phyloP scores from a whole-genome alignment of 306 rosid genomes.

The Cicer bijugum region DNA sequence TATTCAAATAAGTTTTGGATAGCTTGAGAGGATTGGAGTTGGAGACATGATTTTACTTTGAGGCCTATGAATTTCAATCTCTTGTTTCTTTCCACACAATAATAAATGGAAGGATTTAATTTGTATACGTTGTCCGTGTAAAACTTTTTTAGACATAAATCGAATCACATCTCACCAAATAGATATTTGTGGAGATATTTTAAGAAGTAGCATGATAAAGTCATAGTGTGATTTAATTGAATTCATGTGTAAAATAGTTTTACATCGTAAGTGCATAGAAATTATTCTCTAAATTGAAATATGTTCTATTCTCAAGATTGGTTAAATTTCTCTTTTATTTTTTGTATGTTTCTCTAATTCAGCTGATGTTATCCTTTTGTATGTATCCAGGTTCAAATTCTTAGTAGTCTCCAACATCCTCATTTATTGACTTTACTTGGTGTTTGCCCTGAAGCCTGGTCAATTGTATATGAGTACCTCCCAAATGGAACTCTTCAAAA shows the following conservation, averaged over 20 bases:
- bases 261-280: too few relatives aligned
- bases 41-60: constrained; percentile 9
- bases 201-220: too few relatives aligned
- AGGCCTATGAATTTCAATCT: constrained; percentile 10
- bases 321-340: not conserved
- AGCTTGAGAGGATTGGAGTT: constrained; percentile 12
- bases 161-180: too few relatives aligned
- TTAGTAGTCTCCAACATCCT: constrained; percentile 82
- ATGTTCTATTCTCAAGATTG: not conserved
- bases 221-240: too few relatives aligned
- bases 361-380: constrained; percentile 42
- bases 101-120: not conserved
- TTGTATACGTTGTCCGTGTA: too few relatives aligned
- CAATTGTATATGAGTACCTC: constrained; percentile 77
- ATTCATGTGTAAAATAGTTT: too few relatives aligned
- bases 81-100: not conserved
- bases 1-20: constrained; percentile 14
- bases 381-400: constrained; percentile 75
- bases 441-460: constrained; percentile 82
- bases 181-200: too few relatives aligned
- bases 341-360: constrained; percentile 30
- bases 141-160: too few relatives aligned
- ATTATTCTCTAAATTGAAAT: not conserved
- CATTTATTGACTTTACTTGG: constrained; percentile 86
- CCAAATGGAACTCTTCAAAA: constrained; percentile 84